phyloP scores from a whole-genome alignment of 2,329 filamentous ascomycete species.

The Fusarium longipes region DNA sequence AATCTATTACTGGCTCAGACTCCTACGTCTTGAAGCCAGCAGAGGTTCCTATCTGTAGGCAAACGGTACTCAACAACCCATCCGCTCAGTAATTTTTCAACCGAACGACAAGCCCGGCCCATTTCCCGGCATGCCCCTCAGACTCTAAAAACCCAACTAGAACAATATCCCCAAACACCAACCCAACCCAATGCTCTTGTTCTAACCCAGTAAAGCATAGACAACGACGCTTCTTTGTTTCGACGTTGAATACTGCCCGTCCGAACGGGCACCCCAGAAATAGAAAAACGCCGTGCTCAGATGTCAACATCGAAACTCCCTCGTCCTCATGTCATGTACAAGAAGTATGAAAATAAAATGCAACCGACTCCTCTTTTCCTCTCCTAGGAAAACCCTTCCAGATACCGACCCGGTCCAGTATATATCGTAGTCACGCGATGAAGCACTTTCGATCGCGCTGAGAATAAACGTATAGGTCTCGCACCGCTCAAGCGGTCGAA shows the following conservation, averaged over 20 bases:
- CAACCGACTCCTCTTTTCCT: conserved; percentile 39
- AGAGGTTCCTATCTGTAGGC: conserved; percentile 41
- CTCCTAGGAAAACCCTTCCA: conserved; percentile 30
- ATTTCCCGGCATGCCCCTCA: conserved; percentile 39
- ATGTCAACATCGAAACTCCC: conserved; percentile 25
- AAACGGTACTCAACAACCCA: conserved; percentile 45
- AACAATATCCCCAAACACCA: conserved; percentile 17
- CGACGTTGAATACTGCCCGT: conserved; percentile 22
- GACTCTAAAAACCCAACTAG: conserved; percentile 34
- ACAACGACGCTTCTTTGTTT: conserved; percentile 5
- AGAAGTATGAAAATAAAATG: conserved; percentile 22
- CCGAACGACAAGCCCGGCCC: conserved; percentile 39
- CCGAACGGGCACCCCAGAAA: conserved; percentile 13
- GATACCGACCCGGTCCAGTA: conserved; percentile 37
- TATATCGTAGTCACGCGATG: conserved; percentile 43
- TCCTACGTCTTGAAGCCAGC: conserved; percentile 45
- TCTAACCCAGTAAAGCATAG: conserved; percentile 10
- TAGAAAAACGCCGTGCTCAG: conserved; percentile 39
- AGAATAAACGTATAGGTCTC: conserved; percentile 46
- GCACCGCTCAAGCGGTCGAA: conserved; percentile 25
- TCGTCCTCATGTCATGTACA: conserved; percentile 36
- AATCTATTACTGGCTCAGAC: conserved; percentile 44
- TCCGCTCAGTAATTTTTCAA: conserved; percentile 46
- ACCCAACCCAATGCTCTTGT: conserved; percentile 4
- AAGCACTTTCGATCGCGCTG: conserved; percentile 48